Percentiles rank a stretch among this genome's conserved stretches.
These are phyloP conservation scores for Berberis thunbergii DNA, from an alignment of 164 flowering plant genomes.

Conservation along the genomic window DNA sequence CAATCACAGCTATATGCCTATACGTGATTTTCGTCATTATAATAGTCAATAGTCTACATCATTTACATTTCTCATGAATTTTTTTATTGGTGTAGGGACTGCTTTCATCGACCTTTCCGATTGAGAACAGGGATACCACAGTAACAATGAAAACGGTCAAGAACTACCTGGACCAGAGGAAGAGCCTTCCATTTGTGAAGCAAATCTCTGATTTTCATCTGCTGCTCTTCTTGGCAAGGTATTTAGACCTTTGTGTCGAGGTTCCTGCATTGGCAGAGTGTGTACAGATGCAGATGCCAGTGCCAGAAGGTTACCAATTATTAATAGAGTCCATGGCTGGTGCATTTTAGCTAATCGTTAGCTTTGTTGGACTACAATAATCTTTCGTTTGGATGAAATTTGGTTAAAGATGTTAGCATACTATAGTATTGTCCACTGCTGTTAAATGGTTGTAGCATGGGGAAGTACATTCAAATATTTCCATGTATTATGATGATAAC, in stretches of 20 bases:
- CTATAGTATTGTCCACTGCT: too few relatives aligned
- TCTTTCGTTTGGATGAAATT: too few relatives aligned
- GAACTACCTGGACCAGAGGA: constrained; percentile 60
- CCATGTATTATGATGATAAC: too few relatives aligned
- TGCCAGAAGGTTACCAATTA: constrained; percentile 85
- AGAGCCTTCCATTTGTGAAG: constrained; percentile 67
- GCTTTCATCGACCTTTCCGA: constrained; percentile 64
- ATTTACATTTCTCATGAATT: background rate
- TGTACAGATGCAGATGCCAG: constrained; percentile 39
- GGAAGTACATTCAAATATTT: too few relatives aligned
- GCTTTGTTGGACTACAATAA: too few relatives aligned
- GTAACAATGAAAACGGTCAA: constrained; percentile 58
- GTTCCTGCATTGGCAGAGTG: constrained; percentile 76
- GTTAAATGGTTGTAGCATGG: too few relatives aligned
- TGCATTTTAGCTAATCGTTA: constrained; percentile 17
- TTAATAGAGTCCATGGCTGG: constrained; percentile 73
- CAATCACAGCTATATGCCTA: too few relatives aligned
- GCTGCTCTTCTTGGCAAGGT: constrained; percentile 59
- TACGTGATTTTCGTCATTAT: too few relatives aligned
- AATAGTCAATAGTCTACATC: too few relatives aligned
- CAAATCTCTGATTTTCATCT: constrained; percentile 81
- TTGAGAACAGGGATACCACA: constrained; percentile 57
- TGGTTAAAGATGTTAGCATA: too few relatives aligned
- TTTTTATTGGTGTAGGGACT: constrained; percentile 56
- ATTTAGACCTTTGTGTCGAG: constrained; percentile 54